Evolutionary conservation across 305 asterid species (phyloP), one percentile per base, ranked within the genome.

Genomic region (Salvia sclarea): DNA sequence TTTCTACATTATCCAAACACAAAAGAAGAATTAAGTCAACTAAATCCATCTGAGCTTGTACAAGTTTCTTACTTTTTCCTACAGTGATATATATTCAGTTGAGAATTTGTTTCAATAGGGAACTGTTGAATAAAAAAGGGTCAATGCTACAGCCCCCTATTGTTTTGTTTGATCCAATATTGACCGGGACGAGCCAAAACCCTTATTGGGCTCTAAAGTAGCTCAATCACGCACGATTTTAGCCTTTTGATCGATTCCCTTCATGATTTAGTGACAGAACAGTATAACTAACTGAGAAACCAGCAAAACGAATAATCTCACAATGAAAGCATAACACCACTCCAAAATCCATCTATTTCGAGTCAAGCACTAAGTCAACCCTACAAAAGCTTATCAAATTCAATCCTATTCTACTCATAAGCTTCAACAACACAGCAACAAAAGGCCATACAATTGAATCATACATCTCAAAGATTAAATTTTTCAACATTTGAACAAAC

Each of bases 361-460:
- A 68, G 59, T 20, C 20, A 14, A 53, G 55, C 18, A 52, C 55
- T 20, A 16, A 63, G 63, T 49, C 60, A 53, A 67, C 73, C 41
- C 25, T 22, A 17, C 20, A 33, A 64, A 22, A 28, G 48, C 73
- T 72, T 28, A 64, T 47, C 65, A n/a, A 59, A 45, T 28, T 56
- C 35, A 61, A 21, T 44, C 35, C 61, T 18, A 65, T 28, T n/a
- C 20, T 17, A 22, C 17, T 20, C 58, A 52, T 50, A 9, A 33
- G 17, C 8, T 50, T 50, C 57, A 50, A 48, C 20, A 18, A 20
- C 30, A 10, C 14, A 9, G 14, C 35, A 50, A 33, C 25, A 35
- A 10, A 60, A 20, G n/a, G 12, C 54, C 47, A 13, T 61, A 13
- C 8, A 28, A 44, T 22, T 50, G 49, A 76, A 61, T 24, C 41